Conservation (phyloP, 306 rosid species). For the Astragalus glycyphyllos region DNA sequence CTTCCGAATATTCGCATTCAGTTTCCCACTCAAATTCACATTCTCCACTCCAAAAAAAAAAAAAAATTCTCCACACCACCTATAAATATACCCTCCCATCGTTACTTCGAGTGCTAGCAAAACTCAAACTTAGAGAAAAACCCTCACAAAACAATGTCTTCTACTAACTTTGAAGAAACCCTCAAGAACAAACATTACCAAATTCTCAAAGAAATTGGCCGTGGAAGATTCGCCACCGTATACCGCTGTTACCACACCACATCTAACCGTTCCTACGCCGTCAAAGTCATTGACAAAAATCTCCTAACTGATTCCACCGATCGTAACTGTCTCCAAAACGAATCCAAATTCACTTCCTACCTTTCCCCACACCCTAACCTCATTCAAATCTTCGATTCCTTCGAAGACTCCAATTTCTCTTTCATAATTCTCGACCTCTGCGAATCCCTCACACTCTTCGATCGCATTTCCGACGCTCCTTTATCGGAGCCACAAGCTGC, state of each 20-base stretch:
- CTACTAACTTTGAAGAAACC: slow-evolving; percentile 39
- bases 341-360: slow-evolving; percentile 71
- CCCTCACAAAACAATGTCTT: not conserved
- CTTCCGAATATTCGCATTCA: slow-evolving; percentile 28
- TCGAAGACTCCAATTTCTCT: slow-evolving; percentile 54
- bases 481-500: slow-evolving; percentile 62
- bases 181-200: slow-evolving; percentile 54
- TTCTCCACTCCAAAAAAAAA: no score
- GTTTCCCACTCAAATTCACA: not conserved
- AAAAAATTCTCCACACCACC: no score
- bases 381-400: slow-evolving; percentile 54
- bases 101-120: no score
- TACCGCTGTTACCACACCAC: slow-evolving; percentile 56
- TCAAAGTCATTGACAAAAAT: slow-evolving; percentile 67
- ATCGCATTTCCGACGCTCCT: slow-evolving; percentile 52
- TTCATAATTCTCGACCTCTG: slow-evolving; percentile 72
- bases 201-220: slow-evolving; percentile 72
- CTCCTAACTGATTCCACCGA: slow-evolving; percentile 63
- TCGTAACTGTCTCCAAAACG: slow-evolving; percentile 68
- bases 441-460: slow-evolving; percentile 60
- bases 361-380: slow-evolving; percentile 73
- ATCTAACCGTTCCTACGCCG: slow-evolving; percentile 54
- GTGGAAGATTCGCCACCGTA: slow-evolving; percentile 76
- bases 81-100: not conserved
- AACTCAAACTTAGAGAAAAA: not conserved